Conservation (phyloP, 2,329 filamentous ascomycete species). For the Venturiaceae sp. region DNA sequence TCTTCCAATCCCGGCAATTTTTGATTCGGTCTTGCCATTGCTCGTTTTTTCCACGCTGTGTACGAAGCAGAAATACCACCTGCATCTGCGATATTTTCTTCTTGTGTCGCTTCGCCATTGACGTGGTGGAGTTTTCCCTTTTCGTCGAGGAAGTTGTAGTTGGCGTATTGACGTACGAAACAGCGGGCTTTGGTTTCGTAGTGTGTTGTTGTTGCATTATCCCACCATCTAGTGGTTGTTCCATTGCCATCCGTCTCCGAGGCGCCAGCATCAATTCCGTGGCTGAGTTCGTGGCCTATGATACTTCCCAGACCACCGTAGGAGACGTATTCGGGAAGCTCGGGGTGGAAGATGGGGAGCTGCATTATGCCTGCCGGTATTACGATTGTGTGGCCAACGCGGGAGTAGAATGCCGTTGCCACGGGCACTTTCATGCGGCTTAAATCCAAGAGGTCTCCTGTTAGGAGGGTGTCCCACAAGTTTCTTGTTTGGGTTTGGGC, state of each 20-base stretch:
- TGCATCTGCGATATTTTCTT: constrained; percentile 64
- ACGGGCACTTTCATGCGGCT: constrained; percentile 50
- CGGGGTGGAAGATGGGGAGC: constrained; percentile 53
- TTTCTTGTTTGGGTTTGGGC: constrained; percentile 35
- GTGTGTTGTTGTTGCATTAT: constrained; percentile 44
- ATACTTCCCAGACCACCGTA: constrained; percentile 60
- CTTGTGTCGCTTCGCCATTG: constrained; percentile 29
- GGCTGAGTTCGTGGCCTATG: constrained; percentile 59
- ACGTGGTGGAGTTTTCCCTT: neutral
- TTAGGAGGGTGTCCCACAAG: constrained; percentile 49
- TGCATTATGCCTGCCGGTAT: constrained; percentile 64
- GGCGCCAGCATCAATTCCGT: constrained; percentile 59
- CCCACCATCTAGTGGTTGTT: constrained; percentile 61
- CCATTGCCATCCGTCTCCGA: constrained; percentile 52
- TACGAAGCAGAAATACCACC: constrained; percentile 55
- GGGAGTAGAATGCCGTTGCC: constrained; percentile 46
- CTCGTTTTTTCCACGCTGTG: constrained; percentile 53
- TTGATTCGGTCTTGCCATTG: constrained; percentile 25
- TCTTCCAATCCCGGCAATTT: constrained; percentile 38
- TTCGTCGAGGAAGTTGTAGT: constrained; percentile 41
- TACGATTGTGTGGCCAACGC: constrained; percentile 55
- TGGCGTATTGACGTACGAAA: constrained; percentile 56
- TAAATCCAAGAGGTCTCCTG: constrained; percentile 48
- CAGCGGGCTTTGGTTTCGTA: constrained; percentile 53
- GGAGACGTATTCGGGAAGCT: constrained; percentile 53